Base-by-base conservation (phyloP, 2,329 filamentous ascomycete species). In the Ascosphaera aggregata region DNA sequence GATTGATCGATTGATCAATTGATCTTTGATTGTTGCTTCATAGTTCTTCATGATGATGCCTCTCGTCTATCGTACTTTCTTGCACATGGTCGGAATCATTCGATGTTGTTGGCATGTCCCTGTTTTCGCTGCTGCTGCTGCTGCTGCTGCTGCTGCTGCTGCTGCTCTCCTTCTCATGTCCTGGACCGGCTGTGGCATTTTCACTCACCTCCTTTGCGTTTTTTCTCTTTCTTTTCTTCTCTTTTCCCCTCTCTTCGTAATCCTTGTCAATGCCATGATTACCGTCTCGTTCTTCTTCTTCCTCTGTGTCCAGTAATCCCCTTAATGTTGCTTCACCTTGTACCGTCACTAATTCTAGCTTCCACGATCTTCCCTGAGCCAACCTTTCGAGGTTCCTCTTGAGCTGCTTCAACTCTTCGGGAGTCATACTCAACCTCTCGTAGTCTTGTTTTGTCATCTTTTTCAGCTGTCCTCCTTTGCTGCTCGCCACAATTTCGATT, bases 351-450 rank as follows among this genome's bases (percentile, higher is more conserved):
- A 89, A 64, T 54, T 89, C 80, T 42, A 93, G 61, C 48, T 74
- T 78, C 82, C 84, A 93, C 13, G 73, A 72, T 45, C 73, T 69
- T 5, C 76, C 72, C 2, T 73, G 69, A 0, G 80, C 80, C 32
- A 79, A 51, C 48, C 72, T 67, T 51, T 79, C 66, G 42, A 92
- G 57, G 50, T 80, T 64, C 44, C 73, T 66, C 48, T 69, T 69
- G 51, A 92, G 62, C 36, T 73, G 64, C 47, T 85, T 73, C 2
- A 92, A 64, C 34, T 74, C 65, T 36, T 75, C 66, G 0, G 69
- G 68, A 40, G 75, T 68, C 20, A 86, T 61, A 11, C 77, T 71
- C 35, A 80, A 58, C 48, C 71, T 68, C 49, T 73, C 69, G 30
- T 91, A 61, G 44, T 85, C 73, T 27, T 76, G 71, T 19, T 72